Evolutionary conservation across 495 filamentous ascomycete genomes (phyloP).

Genomic region (Penicillium mononematosum): DNA sequence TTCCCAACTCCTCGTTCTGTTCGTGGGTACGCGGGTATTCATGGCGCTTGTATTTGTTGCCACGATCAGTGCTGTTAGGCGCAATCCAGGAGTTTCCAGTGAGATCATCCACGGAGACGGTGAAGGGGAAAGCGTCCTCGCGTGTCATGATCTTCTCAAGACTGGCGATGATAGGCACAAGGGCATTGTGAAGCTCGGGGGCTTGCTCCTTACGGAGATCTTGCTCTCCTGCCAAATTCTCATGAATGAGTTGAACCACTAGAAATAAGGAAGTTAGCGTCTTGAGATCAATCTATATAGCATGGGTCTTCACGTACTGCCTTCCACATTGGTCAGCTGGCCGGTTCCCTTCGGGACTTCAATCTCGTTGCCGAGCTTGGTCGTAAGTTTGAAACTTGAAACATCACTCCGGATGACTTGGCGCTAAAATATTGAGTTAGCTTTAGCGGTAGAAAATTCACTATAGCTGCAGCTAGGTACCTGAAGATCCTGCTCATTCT

Average conservation of each 20-base stretch:
- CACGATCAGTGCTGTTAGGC: conserved; percentile 67
- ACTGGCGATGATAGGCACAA: conserved; percentile 68
- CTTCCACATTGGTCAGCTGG: conserved; percentile 89
- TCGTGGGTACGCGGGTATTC: conserved; percentile 79
- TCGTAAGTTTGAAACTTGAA: conserved; percentile 74
- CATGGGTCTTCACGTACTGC: conserved; percentile 30
- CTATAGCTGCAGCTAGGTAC: conserved; percentile 1
- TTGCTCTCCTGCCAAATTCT: conserved; percentile 75
- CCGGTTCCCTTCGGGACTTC: conserved; percentile 88
- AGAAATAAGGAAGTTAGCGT: not conserved
- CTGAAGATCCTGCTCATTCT: conserved; percentile 56
- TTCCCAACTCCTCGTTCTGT: conserved; percentile 80
- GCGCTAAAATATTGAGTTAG: conserved; percentile 45
- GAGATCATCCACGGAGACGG: conserved; percentile 79
- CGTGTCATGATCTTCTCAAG: conserved; percentile 71
- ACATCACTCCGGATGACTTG: conserved; percentile 91
- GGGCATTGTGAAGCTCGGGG: conserved; percentile 72
- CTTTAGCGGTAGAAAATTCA: not conserved
- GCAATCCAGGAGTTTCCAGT: conserved; percentile 98
- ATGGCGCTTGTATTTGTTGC: conserved; percentile 73
- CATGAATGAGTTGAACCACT: conserved; percentile 54
- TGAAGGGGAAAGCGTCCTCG: conserved; percentile 77
- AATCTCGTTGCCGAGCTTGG: conserved; percentile 62
- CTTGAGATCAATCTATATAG: not conserved
- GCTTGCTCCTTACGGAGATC: conserved; percentile 65